Percentiles rank a stretch among this genome's conserved stretches.
Evolutionary conservation across 306 rosid genomes (phyloP).

Genomic region (Lathyrus oleraceus): DNA sequence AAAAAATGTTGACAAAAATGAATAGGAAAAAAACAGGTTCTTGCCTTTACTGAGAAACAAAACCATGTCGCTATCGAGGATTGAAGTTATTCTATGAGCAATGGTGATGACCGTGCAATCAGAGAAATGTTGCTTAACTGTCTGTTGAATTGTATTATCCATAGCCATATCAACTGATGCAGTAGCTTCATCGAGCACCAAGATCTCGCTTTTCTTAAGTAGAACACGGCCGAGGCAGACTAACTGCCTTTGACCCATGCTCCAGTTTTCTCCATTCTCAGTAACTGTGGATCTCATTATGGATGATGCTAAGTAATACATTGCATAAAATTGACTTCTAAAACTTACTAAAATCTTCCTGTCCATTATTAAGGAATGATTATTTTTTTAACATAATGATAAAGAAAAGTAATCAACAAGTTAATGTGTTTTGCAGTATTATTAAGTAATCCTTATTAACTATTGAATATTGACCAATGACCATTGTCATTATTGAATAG

Average conservation of each 20-base stretch:
- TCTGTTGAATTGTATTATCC: slow-evolving; percentile 51
- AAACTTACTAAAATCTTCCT: not conserved
- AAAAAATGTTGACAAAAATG: not conserved
- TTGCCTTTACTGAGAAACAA: slow-evolving; percentile 59
- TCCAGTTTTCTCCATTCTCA: slow-evolving; percentile 63
- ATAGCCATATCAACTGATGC: slow-evolving; percentile 60
- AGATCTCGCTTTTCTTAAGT: slow-evolving; percentile 68
- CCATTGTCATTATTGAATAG: not conserved
- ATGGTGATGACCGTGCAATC: slow-evolving; percentile 70
- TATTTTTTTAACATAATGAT: not conserved
- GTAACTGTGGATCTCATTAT: slow-evolving; percentile 34
- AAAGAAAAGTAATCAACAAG: not conserved
- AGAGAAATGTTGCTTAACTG: slow-evolving; percentile 53
- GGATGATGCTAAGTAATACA: not conserved
- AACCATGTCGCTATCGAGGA: slow-evolving; percentile 77
- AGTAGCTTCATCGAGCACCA: slow-evolving; percentile 61
- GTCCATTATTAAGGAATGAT: not conserved
- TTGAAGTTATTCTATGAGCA: slow-evolving; percentile 85
- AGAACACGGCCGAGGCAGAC: slow-evolving; percentile 86
- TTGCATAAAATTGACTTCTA: not conserved
- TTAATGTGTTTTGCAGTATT: not conserved
- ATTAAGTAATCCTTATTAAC: too few relatives aligned
- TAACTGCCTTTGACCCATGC: slow-evolving; percentile 73
- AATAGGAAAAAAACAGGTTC: not conserved
- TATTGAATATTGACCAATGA: not conserved